Evolutionary conservation across 139 green algal species (phyloP).

Genomic region (Micractinium sp.): DNA sequence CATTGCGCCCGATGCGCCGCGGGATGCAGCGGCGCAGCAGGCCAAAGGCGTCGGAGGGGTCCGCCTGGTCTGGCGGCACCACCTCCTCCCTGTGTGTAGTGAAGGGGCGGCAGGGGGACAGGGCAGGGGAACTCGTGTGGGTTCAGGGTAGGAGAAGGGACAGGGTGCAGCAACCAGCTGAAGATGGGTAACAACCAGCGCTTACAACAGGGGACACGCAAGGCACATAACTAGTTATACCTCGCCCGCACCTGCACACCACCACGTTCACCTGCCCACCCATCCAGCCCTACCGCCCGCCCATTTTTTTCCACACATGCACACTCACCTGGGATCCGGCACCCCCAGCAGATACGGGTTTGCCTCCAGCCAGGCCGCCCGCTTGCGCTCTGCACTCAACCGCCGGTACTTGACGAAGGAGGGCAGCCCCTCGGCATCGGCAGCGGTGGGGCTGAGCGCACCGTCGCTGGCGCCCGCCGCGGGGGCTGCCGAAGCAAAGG

Average conservation of each 20-base stretch:
- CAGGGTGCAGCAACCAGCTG: no score
- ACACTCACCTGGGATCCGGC: constrained; percentile 41
- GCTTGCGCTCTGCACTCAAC: constrained; percentile 5
- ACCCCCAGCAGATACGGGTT: constrained; percentile 56
- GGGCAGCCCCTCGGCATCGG: background rate
- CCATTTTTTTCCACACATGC: background rate
- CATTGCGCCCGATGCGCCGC: constrained; percentile 39
- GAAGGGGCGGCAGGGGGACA: background rate
- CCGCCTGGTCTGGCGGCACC: constrained; percentile 34
- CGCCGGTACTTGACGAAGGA: constrained; percentile 3
- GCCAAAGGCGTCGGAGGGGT: constrained; percentile 41
- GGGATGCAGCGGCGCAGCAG: constrained; percentile 42
- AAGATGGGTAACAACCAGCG: no score
- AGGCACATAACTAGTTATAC: background rate
- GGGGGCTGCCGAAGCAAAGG: constrained; percentile 14
- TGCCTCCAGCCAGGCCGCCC: constrained; percentile 22
- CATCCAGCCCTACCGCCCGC: background rate
- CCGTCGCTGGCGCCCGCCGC: background rate
- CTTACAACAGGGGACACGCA: no score
- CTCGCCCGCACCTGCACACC: background rate
- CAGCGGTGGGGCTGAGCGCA: background rate
- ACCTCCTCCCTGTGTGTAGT: constrained; percentile 37
- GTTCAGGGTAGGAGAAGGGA: background rate
- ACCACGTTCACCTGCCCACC: background rate
- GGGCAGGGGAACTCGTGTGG: background rate